Evolutionary conservation across 306 rosid species (phyloP), one percentile per base, ranked within the genome.

Genomic region (Abrus precatorius): DNA sequence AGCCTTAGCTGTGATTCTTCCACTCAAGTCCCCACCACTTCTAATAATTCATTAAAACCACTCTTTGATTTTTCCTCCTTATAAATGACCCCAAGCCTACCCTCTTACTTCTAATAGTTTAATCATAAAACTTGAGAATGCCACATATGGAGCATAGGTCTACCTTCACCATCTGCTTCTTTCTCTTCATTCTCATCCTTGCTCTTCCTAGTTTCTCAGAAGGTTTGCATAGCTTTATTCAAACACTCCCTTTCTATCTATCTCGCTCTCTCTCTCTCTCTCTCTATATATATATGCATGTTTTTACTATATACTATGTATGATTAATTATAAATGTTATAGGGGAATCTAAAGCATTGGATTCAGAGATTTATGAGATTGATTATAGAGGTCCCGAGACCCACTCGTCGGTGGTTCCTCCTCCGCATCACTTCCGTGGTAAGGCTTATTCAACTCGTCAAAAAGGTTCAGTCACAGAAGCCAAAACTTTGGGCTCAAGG

Each of bases 351-450:
- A 20, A 20, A 20, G 20, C 20, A 50, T 63, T 85, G 80, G 80
- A 81, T 32, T 28, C 80, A 12, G 92, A 87, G 85, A 82, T 91
- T 44, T 95, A 92, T 76, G 95, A 95, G 62, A 95, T 95, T 62
- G 99, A 95, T 72, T 95, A 95, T 60, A 91, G 93, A 91, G 99
- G 99, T 59, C 99, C 99, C 12, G 97, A 95, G 80, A 95, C 99
- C 5, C 99, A 95, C 81, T 84, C 97, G 0, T 89, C 95, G 2
- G 54, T 90, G 7, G 59, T 84, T 76, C 92, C 97, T 60, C 95
- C 99, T 7, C 99, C 97, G 38, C 87, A 67, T 81, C 87, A 74
- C 63, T 84, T 86, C 33, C 82, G 52, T 64, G 84, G 85, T 40
- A 78, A 77, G 38, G 86, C 79, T 20, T 76, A 47, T 81, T 59